These are phyloP conservation scores for Russula olivacea DNA, from an alignment of 768 basidiomycete genomes.

Conservation along the genomic window DNA sequence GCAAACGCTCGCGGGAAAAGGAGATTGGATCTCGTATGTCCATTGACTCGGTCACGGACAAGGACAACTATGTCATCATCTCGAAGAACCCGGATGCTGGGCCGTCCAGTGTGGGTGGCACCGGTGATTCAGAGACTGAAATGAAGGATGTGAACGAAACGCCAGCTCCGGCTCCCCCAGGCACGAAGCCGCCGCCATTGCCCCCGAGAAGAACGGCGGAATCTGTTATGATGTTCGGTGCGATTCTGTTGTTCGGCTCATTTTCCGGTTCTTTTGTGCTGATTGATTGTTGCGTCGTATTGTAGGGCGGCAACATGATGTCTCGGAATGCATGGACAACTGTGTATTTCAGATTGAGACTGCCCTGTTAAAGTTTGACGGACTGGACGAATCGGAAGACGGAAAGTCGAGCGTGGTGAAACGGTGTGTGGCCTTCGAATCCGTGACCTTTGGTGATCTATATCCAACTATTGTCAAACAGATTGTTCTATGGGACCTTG, in stretches of 20 bases:
- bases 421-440: conserved; percentile 43
- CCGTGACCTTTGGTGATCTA: neutral
- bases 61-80: conserved; percentile 41
- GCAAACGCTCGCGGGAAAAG: conserved; percentile 55
- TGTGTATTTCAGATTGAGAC: conserved; percentile 99
- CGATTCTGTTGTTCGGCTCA: conserved; percentile 22
- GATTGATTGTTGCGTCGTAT: neutral
- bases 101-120: conserved; percentile 8
- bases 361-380: conserved; percentile 72
- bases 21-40: conserved; percentile 42
- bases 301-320: conserved; percentile 91
- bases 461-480: conserved; percentile 26
- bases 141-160: conserved; percentile 27
- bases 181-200: conserved; percentile 48
- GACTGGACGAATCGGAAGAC: conserved; percentile 39
- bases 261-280: conserved; percentile 27
- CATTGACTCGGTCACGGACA: conserved; percentile 45
- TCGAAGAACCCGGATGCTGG: conserved; percentile 32
- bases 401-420: conserved; percentile 78
- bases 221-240: conserved; percentile 89
- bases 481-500: conserved; percentile 86
- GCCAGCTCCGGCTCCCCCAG: conserved; percentile 27
- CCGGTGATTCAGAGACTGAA: conserved; percentile 28
- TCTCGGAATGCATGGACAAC: conserved; percentile 98
- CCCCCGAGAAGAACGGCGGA: conserved; percentile 51